Percentiles rank a stretch among this genome's conserved stretches.
These are phyloP conservation scores for Cyclospora cayetanensis DNA, from an alignment of 169 alveolate genomes.

Conservation along the genomic window DNA sequence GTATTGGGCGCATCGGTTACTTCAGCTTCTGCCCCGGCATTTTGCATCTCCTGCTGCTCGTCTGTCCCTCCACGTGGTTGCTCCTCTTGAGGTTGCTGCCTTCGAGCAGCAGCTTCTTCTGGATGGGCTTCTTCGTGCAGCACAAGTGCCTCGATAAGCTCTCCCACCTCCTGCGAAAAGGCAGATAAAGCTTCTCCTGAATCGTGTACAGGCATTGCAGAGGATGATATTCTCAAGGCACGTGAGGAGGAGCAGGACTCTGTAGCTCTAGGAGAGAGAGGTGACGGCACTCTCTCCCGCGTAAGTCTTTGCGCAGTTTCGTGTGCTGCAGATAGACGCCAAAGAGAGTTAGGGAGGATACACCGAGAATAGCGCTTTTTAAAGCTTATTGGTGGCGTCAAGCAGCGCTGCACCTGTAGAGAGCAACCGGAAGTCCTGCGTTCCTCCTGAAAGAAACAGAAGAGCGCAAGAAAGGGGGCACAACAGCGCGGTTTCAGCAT, in stretches of 20 bases:
- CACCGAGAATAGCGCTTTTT: too few relatives aligned
- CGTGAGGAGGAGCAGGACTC: background rate
- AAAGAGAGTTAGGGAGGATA: background rate
- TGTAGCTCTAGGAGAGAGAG: background rate
- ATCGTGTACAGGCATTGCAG: background rate
- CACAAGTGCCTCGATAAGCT: slow-evolving; percentile 7
- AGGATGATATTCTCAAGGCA: background rate
- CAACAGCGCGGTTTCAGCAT: too few relatives aligned
- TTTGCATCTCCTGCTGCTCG: background rate
- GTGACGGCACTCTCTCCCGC: too few relatives aligned
- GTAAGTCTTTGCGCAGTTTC: too few relatives aligned
- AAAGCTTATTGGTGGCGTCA: too few relatives aligned
- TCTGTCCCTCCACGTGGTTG: background rate
- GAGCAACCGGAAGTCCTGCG: background rate
- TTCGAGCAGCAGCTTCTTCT: background rate
- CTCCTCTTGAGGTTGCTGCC: slow-evolving; percentile 13
- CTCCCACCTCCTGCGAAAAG: slow-evolving; percentile 24
- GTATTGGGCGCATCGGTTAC: background rate
- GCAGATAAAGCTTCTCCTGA: background rate
- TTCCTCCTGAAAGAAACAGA: background rate
- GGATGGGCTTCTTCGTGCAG: slow-evolving; percentile 7
- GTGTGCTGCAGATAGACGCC: too few relatives aligned
- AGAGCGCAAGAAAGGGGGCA: background rate
- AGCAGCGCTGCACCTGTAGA: slow-evolving; percentile 13
- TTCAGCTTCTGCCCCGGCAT: background rate